phyloP scores from a whole-genome alignment of 768 basidiomycete genomes.

The Boletus patriciae region DNA sequence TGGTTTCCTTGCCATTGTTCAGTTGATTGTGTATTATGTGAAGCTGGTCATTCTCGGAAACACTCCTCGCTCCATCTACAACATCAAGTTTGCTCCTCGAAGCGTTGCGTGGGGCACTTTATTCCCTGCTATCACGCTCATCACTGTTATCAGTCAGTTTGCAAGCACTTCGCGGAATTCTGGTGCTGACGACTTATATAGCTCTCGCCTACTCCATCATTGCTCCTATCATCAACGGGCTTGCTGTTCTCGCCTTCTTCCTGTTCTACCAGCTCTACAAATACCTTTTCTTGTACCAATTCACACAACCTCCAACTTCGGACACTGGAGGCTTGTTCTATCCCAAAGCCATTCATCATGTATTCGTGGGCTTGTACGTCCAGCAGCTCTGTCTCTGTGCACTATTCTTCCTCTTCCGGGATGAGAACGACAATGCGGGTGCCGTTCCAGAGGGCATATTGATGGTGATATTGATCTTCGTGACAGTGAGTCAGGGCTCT shows the following conservation, averaged over 20 bases:
- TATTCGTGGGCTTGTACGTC: conserved; percentile 93
- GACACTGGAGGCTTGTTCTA: conserved; percentile 96
- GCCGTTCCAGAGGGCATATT: conserved; percentile 75
- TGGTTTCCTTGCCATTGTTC: conserved; percentile 76
- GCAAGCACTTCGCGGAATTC: background rate
- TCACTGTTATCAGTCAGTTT: conserved; percentile 76
- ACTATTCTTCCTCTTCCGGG: conserved; percentile 83
- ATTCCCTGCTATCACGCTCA: conserved; percentile 69
- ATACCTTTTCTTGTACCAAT: conserved; percentile 81
- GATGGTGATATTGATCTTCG: conserved; percentile 79
- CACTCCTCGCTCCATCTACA: conserved; percentile 82
- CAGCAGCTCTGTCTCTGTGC: conserved; percentile 83
- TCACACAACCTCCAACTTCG: conserved; percentile 61
- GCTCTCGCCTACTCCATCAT: conserved; percentile 84
- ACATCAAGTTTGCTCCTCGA: conserved; percentile 74
- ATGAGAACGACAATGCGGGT: conserved; percentile 50
- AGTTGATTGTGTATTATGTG: conserved; percentile 83
- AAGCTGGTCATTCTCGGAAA: conserved; percentile 85
- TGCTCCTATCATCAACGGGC: conserved; percentile 90
- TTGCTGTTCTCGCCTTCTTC: conserved; percentile 80
- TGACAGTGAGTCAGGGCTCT: conserved; percentile 59
- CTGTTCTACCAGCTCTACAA: conserved; percentile 83
- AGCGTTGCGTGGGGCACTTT: conserved; percentile 74
- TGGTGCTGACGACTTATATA: conserved; percentile 24
- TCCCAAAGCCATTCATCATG: conserved; percentile 89